These are phyloP conservation scores for Lathyrus sativus DNA, from an alignment of 306 rosid species.

Conservation along the genomic window DNA sequence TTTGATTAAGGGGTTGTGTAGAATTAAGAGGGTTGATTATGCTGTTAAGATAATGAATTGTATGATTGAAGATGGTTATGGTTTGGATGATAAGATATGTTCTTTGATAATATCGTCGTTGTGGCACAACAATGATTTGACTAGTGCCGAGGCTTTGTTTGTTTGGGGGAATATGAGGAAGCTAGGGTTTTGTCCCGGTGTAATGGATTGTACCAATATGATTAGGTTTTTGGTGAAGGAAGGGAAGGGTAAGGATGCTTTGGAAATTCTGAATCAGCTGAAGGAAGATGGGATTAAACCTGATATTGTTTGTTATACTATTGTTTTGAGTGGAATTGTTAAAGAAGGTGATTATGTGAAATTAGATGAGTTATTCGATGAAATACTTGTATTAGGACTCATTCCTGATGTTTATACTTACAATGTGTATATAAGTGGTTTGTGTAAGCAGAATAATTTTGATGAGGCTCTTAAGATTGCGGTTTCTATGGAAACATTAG, in stretches of 20 bases:
- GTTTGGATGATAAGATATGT: conserved; percentile 53
- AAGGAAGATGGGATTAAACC: conserved; percentile 68
- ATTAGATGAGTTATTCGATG: conserved; percentile 70
- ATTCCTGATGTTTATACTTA: conserved; percentile 72
- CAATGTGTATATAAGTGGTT: conserved; percentile 66
- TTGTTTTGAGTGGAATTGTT: conserved; percentile 62
- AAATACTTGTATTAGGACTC: conserved; percentile 72
- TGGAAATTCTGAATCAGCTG: conserved; percentile 55
- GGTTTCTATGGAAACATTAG: conserved; percentile 64
- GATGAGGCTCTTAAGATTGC: conserved; percentile 53
- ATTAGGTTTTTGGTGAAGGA: conserved; percentile 60
- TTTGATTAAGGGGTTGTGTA: conserved; percentile 60
- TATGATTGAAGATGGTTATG: conserved; percentile 67
- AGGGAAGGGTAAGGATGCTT: conserved; percentile 57
- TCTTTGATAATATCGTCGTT: conserved; percentile 65
- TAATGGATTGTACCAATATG: conserved; percentile 61
- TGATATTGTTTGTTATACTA: conserved; percentile 73
- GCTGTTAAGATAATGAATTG: conserved; percentile 61
- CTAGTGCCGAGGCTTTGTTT: conserved; percentile 49
- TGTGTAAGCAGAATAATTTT: conserved; percentile 64
- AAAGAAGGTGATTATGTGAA: conserved; percentile 47
- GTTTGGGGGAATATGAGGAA: conserved; percentile 59
- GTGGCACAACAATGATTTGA: conserved; percentile 46
- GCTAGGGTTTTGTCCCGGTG: conserved; percentile 61
- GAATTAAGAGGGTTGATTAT: conserved; percentile 54